These are phyloP conservation scores for Cutaneotrichosporon mucoides DNA, from an alignment of 1,284 basidiomycete genomes.

Conservation along the genomic window DNA sequence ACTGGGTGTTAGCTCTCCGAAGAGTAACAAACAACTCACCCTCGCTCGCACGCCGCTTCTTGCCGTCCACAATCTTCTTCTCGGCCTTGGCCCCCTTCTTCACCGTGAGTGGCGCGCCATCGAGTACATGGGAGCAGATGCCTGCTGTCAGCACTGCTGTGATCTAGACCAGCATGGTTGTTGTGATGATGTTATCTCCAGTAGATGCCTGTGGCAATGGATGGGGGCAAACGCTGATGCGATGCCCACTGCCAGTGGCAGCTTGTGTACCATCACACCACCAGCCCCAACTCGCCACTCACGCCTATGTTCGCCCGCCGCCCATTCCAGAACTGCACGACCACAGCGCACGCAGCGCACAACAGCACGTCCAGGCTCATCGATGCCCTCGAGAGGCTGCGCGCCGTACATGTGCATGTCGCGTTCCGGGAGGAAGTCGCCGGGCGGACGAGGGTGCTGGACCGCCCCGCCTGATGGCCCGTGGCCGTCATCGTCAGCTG, in stretches of 20 bases:
- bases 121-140: slow-evolving; percentile 59
- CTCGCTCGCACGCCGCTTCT: slow-evolving; percentile 38
- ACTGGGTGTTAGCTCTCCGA: neutral
- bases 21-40: slow-evolving; percentile 21
- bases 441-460: slow-evolving; percentile 56
- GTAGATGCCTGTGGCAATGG: too few species aligned
- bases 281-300: slow-evolving; percentile 28
- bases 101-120: slow-evolving; percentile 48
- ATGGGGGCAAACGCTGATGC: too few species aligned
- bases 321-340: slow-evolving; percentile 70
- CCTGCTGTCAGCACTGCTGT: slow-evolving; percentile 47
- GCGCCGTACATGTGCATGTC: slow-evolving; percentile 84
- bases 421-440: slow-evolving; percentile 71
- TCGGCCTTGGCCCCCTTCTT: slow-evolving; percentile 58
- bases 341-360: slow-evolving; percentile 71
- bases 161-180: too few species aligned
- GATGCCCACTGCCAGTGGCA: too few species aligned
- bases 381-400: slow-evolving; percentile 57
- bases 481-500: slow-evolving; percentile 9
- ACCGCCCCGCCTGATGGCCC: slow-evolving; percentile 3
- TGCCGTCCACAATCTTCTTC: slow-evolving; percentile 18
- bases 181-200: too few species aligned
- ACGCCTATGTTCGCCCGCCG: slow-evolving; percentile 72
- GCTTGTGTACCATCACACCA: too few species aligned
- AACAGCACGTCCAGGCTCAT: slow-evolving; percentile 60